phyloP scores from a whole-genome alignment of 257 asterid species.

The Mitragyna speciosa region DNA sequence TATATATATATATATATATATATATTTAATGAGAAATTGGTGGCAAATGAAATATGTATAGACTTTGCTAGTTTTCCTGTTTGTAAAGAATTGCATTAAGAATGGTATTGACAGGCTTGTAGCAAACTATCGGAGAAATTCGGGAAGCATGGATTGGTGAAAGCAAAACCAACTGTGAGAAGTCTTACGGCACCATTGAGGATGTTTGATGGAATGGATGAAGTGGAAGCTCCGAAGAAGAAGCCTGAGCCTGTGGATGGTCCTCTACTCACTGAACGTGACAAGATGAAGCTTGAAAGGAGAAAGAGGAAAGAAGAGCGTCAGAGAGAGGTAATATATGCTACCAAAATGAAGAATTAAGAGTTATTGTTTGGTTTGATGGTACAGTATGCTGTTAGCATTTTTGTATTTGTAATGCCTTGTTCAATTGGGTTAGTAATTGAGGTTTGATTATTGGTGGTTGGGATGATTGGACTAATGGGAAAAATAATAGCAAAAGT shows the following conservation, averaged over 20 bases:
- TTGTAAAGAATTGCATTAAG: neutral
- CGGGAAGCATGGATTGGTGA: constrained; percentile 88
- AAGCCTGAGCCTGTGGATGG: constrained; percentile 97
- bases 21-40: no score
- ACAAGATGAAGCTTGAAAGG: constrained; percentile 89
- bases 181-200: constrained; percentile 88
- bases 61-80: neutral
- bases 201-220: constrained; percentile 98
- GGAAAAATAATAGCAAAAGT: neutral
- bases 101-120: constrained; percentile 49
- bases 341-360: neutral
- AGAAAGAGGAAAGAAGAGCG: constrained; percentile 95
- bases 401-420: no score
- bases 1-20: no score
- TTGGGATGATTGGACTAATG: neutral
- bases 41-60: neutral
- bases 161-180: constrained; percentile 85
- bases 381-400: no score
- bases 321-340: constrained; percentile 75
- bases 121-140: constrained; percentile 76
- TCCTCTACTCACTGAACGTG: constrained; percentile 93
- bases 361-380: neutral
- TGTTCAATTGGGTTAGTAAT: no score
- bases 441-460: neutral
- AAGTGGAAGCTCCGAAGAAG: constrained; percentile 79